Conservation (phyloP, 257 asterid species). For the Solanum bulbocastanum region DNA sequence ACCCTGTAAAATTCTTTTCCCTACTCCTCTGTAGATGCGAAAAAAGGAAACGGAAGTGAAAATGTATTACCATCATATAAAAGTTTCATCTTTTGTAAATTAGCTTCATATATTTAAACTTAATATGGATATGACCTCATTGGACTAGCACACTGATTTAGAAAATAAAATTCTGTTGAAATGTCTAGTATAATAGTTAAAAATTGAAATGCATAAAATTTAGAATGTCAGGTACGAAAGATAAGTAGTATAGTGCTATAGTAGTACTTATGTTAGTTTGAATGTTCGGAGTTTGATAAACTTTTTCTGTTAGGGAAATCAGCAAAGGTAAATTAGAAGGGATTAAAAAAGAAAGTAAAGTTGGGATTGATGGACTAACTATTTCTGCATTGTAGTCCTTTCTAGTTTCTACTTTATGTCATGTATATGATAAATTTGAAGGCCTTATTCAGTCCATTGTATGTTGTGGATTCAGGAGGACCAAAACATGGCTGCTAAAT, state of each 20-base stretch:
- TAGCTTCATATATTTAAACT: not conserved
- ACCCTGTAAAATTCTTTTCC: not conserved
- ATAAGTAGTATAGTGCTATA: not conserved
- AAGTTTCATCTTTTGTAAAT: not conserved
- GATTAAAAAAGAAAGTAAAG: not conserved
- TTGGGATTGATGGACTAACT: not conserved
- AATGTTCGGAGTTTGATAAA: not conserved
- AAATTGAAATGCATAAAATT: not conserved
- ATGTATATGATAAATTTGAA: not conserved
- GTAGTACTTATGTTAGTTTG: not conserved
- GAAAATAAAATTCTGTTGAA: not conserved
- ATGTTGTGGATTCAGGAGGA: conserved; percentile 55
- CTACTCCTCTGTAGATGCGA: not conserved
- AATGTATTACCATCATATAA: not conserved
- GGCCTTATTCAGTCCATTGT: not conserved
- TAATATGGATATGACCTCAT: not conserved
- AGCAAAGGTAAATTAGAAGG: not conserved
- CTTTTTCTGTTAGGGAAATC: not conserved
- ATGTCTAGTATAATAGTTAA: not conserved
- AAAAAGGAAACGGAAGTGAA: not conserved
- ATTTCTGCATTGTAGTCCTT: not conserved
- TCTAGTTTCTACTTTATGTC: not conserved
- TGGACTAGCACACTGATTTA: not conserved
- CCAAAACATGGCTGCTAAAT: conserved; percentile 44
- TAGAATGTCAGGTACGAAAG: not conserved